These are phyloP conservation scores for Fraxinus latifolia DNA, from an alignment of 305 asterid species.

Conservation along the genomic window DNA sequence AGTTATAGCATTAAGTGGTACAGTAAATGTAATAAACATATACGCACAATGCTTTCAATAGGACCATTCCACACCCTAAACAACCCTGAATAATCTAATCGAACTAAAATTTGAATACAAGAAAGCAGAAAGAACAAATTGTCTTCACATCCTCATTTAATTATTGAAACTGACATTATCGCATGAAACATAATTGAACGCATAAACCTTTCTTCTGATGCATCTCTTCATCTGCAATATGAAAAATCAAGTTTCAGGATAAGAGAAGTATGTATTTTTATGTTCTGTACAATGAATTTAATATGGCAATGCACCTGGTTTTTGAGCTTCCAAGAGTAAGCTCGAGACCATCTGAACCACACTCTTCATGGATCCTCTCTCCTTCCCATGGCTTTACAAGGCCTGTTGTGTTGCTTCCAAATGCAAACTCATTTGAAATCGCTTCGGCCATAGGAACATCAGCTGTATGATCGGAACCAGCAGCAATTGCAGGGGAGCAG, in stretches of 20 bases:
- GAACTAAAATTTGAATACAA: neutral
- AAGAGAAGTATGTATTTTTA: neutral
- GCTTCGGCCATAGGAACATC: conserved; percentile 72
- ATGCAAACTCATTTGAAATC: conserved; percentile 62
- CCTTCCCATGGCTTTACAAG: conserved; percentile 94
- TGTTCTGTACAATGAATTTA: neutral
- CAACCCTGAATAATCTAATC: neutral
- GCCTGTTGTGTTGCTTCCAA: conserved; percentile 47
- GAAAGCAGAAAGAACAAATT: neutral
- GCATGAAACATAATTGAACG: neutral
- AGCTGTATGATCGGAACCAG: conserved; percentile 40
- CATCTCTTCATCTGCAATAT: neutral
- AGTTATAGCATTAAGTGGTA: neutral
- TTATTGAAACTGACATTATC: neutral
- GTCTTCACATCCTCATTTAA: neutral
- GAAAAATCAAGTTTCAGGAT: neutral
- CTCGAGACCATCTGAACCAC: conserved; percentile 73
- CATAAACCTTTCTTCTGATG: neutral
- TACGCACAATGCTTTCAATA: neutral
- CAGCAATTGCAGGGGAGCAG: conserved; percentile 70
- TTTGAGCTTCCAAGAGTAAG: conserved; percentile 81
- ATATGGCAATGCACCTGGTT: conserved; percentile 37
- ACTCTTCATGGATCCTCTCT: conserved; percentile 82
- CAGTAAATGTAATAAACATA: neutral
- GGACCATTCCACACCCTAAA: neutral